Conservation (phyloP, 2,329 filamentous ascomycete genomes). For the Escovopsis weberi region DNA sequence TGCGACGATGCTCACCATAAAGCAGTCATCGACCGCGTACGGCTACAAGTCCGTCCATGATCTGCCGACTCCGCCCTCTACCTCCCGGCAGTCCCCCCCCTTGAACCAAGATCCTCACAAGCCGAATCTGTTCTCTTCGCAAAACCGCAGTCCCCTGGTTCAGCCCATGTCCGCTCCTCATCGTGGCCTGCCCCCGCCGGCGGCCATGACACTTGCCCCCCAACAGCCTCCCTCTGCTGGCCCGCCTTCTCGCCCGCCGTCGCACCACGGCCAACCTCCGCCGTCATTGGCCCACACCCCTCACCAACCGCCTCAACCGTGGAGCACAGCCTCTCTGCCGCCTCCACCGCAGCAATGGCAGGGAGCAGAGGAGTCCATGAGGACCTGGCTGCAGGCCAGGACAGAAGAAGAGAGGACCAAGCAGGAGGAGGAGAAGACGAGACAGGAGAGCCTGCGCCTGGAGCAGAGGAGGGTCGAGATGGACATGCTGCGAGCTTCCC, state of each 20-base stretch:
- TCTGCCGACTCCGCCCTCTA: constrained; percentile 42
- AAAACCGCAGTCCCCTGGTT: constrained; percentile 31
- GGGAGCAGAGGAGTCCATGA: constrained; percentile 55
- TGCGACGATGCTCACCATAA: constrained; percentile 46
- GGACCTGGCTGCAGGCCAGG: constrained; percentile 55
- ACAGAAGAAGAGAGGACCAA: constrained; percentile 58
- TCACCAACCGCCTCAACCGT: constrained; percentile 20
- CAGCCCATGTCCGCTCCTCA: constrained; percentile 55
- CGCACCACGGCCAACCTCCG: constrained; percentile 13
- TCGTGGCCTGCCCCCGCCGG: constrained; percentile 54
- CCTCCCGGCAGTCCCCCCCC: constrained; percentile 40
- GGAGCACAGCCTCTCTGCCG: constrained; percentile 28
- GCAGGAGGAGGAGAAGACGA: constrained; percentile 60
- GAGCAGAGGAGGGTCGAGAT: constrained; percentile 62
- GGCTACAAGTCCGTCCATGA: constrained; percentile 48
- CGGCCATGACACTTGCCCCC: constrained; percentile 46
- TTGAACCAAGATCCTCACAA: constrained; percentile 35
- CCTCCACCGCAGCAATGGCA: constrained; percentile 51
- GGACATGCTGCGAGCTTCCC: constrained; percentile 54
- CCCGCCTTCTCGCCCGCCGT: constrained; percentile 13
- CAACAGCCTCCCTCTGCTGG: constrained; percentile 22
- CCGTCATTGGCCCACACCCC: constrained; percentile 12
- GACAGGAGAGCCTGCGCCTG: constrained; percentile 49
- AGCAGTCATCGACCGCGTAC: constrained; percentile 42
- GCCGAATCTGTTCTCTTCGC: constrained; percentile 22